Evolutionary conservation across 495 filamentous ascomycete species (phyloP).

Genomic region (Hypoxylon perforatum): DNA sequence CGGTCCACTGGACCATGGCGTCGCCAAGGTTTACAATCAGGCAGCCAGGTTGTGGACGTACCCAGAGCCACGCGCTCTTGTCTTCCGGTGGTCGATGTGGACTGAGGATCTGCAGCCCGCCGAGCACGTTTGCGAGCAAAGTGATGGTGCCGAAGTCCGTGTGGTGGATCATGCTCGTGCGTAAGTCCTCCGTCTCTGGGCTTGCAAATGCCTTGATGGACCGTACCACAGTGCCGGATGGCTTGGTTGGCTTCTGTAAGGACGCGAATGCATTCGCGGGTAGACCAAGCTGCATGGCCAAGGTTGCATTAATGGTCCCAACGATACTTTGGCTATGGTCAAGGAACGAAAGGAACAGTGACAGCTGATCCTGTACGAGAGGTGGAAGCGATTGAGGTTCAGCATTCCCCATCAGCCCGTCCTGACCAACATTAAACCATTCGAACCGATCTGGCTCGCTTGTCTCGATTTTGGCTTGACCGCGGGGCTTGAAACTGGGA

Average conservation of each 20-base stretch:
- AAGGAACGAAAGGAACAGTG: neutral
- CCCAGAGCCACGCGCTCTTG: slow-evolving; percentile 59
- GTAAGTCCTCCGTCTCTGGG: slow-evolving; percentile 7
- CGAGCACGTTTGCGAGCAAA: slow-evolving; percentile 37
- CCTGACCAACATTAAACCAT: slow-evolving; percentile 11
- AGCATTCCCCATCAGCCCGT: neutral
- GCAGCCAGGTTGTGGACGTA: slow-evolving; percentile 63
- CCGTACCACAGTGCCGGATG: slow-evolving; percentile 14
- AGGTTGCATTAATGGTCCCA: neutral
- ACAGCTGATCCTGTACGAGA: neutral
- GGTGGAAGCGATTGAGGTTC: neutral
- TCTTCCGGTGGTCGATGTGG: slow-evolving; percentile 14
- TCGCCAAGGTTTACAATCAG: slow-evolving; percentile 71
- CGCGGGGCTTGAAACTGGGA: neutral
- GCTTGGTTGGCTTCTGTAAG: neutral
- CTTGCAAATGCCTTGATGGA: slow-evolving; percentile 7
- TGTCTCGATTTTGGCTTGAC: neutral
- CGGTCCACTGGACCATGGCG: slow-evolving; percentile 70
- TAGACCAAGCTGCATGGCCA: neutral
- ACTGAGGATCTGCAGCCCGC: slow-evolving; percentile 30
- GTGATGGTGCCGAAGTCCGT: slow-evolving; percentile 57
- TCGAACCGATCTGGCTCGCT: slow-evolving; percentile 5
- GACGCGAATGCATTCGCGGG: slow-evolving; percentile 7
- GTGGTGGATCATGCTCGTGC: slow-evolving; percentile 48
- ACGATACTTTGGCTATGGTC: slow-evolving; percentile 7